Base-by-base conservation (phyloP, 257 asterid genomes). In the Echites panduratus region DNA sequence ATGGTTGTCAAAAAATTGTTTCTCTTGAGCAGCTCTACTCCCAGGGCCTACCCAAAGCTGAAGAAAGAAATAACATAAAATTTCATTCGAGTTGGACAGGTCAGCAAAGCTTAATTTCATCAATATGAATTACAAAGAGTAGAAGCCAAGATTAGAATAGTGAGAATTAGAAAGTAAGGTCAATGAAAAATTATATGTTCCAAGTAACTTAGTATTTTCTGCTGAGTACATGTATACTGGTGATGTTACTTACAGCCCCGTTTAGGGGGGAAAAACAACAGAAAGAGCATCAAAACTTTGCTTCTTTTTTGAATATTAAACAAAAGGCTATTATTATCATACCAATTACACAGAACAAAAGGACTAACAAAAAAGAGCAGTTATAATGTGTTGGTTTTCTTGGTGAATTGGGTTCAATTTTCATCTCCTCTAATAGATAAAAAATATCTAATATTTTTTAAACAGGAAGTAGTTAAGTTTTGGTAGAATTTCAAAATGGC, bases 41-140 rank as follows among this genome's bases (percentile, higher is more conserved):
- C 97, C 96, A 24, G 87, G 99, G 70, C 98, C 98, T 9, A 95
- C 99, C 99, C 99, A 95, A 63, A 95, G 84, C 99, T 95, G 91
- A 53, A 85, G 79, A 67, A 1, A 52, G 49, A 32, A 57, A 45
- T 26, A 3, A 17, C 32, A 41, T 43, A 49, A n/a, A 20, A 54
- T 35, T 65, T 27, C 54, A 50, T 27, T 27, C 70, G 8, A 70
- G 8, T 38, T 35, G 12, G n/a, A 38, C 5, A 35, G 20, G 53
- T 8, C 12, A 14, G 9, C n/a, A 4, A 1, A 16, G 32, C 32
- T 66, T 17, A 20, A 12, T 10, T 10, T 35, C 17, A 9, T 9
- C 13, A 20, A 53, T 26, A 56, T 4, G 43, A 59, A 56, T 75
- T 10, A 41, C 20, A 35, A 20, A 52, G 57, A 56, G 26, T 9